phyloP scores from a whole-genome alignment of 2,329 filamentous ascomycete genomes.

The Monascus ruber region DNA sequence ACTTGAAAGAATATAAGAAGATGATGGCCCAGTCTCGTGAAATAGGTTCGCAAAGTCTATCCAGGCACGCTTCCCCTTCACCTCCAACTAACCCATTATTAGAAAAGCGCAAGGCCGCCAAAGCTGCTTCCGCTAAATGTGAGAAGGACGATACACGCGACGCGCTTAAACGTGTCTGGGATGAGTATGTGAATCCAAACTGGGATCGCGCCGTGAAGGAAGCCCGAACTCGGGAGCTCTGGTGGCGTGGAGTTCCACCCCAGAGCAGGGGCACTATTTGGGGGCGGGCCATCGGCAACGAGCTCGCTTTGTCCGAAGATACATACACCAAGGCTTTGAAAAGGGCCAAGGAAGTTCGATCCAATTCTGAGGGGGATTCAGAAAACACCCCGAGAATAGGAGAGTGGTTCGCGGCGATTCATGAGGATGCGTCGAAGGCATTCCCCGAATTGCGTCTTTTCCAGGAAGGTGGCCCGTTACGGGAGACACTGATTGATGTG shows the following conservation, averaged over 20 bases:
- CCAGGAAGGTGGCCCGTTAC: slow-evolving; percentile 41
- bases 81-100: slow-evolving; percentile 3
- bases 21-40: slow-evolving; percentile 55
- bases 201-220: slow-evolving; percentile 46
- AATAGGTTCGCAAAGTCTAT: slow-evolving; percentile 33
- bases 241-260: slow-evolving; percentile 53
- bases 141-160: slow-evolving; percentile 42
- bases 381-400: slow-evolving; percentile 35
- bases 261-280: slow-evolving; percentile 47
- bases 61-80: neutral
- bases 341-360: slow-evolving; percentile 40
- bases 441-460: slow-evolving; percentile 51
- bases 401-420: slow-evolving; percentile 44
- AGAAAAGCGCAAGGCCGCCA: slow-evolving; percentile 41
- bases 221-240: slow-evolving; percentile 47
- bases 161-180: slow-evolving; percentile 49
- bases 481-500: slow-evolving; percentile 46
- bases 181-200: slow-evolving; percentile 48
- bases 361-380: slow-evolving; percentile 31
- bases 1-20: slow-evolving; percentile 60
- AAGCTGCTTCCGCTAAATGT: slow-evolving; percentile 36
- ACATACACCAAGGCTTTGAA: slow-evolving; percentile 48
- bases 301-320: slow-evolving; percentile 43
- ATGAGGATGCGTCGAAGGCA: slow-evolving; percentile 41
- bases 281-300: slow-evolving; percentile 50